These are phyloP conservation scores for Chalciporus pseudorubinellus DNA, from an alignment of 768 basidiomycete genomes.

Conservation along the genomic window DNA sequence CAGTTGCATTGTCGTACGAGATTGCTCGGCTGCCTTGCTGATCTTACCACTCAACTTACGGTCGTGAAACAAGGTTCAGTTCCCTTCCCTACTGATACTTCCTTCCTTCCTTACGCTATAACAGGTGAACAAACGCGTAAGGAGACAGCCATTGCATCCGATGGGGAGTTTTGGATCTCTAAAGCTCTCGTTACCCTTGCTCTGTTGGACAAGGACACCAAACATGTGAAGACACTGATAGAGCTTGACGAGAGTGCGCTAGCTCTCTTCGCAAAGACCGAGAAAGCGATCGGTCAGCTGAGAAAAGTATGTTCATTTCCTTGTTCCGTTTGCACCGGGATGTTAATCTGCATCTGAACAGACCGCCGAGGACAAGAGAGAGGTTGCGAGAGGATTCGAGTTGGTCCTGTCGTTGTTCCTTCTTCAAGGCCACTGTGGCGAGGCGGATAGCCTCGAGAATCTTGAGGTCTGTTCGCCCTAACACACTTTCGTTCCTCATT, in stretches of 20 bases:
- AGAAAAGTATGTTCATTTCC: constrained; percentile 37
- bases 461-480: constrained; percentile 52
- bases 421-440: constrained; percentile 69
- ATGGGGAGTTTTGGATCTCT: constrained; percentile 79
- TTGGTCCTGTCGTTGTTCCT: constrained; percentile 69
- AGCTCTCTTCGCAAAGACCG: constrained; percentile 45
- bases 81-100: neutral
- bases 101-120: neutral
- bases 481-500: neutral
- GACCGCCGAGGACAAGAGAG: constrained; percentile 15
- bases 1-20: constrained; percentile 64
- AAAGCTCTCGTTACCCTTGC: constrained; percentile 58
- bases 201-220: constrained; percentile 59
- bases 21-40: constrained; percentile 70
- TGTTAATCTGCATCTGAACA: constrained; percentile 3
- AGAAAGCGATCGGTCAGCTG: constrained; percentile 41
- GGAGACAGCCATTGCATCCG: constrained; percentile 57
- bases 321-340: neutral
- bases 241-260: constrained; percentile 57
- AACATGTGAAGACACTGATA: constrained; percentile 56
- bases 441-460: constrained; percentile 54
- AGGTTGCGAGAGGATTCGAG: constrained; percentile 58
- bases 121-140: constrained; percentile 50
- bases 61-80: constrained; percentile 51
- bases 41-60: constrained; percentile 60